Percentiles rank a stretch among this genome's conserved stretches.
Conservation (phyloP, 2,329 filamentous ascomycete genomes). For the Aspergillus felis region DNA sequence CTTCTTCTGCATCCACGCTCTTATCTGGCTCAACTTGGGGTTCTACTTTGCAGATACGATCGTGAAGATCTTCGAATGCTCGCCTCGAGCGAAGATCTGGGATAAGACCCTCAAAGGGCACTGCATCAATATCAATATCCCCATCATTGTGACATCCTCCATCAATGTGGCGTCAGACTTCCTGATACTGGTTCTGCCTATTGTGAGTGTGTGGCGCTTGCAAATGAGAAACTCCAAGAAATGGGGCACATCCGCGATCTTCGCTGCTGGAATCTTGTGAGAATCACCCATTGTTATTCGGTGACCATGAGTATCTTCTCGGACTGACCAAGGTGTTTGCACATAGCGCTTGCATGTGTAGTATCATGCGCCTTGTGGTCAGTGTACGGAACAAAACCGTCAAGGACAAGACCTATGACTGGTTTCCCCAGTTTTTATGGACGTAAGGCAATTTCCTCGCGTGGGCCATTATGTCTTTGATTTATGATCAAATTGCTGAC, state of each 20-base stretch:
- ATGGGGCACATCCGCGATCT: slow-evolving; percentile 18
- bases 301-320: not conserved
- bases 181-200: slow-evolving; percentile 20
- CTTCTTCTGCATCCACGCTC: slow-evolving; percentile 18
- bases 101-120: slow-evolving; percentile 12
- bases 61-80: slow-evolving; percentile 25
- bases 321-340: not conserved
- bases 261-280: slow-evolving; percentile 22
- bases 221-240: slow-evolving; percentile 17
- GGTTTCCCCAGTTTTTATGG: slow-evolving; percentile 24
- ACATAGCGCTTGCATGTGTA: slow-evolving; percentile 19
- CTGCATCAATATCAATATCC: slow-evolving; percentile 22
- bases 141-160: slow-evolving; percentile 16
- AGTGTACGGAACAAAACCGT: slow-evolving; percentile 15
- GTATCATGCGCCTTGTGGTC: slow-evolving; percentile 20
- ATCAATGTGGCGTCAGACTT: slow-evolving; percentile 24
- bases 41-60: slow-evolving; percentile 23
- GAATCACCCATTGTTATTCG: not conserved
- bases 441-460: slow-evolving; percentile 14
- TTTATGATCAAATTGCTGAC: not conserved
- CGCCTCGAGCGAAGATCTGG: slow-evolving; percentile 22
- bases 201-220: slow-evolving; percentile 19
- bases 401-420: slow-evolving; percentile 20
- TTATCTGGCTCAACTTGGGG: slow-evolving; percentile 21
- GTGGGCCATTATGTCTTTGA: not conserved